phyloP scores from a whole-genome alignment of 352 stramenopile species.

The Globisporangium acanthophoron region DNA sequence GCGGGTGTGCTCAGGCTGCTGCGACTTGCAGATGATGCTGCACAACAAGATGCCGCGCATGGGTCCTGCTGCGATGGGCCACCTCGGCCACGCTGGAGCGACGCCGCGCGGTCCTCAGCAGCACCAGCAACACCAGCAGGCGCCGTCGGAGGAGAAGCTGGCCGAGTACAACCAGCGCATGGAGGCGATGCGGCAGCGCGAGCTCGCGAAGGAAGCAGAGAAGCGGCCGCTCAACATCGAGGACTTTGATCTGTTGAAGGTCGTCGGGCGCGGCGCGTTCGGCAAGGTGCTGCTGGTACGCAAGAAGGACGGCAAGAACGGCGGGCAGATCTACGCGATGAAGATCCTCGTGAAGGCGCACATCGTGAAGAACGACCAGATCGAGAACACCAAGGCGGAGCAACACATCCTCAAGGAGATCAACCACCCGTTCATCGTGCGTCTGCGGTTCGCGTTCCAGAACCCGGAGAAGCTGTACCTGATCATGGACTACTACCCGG shows the following conservation, averaged over 20 bases:
- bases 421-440: slow-evolving; percentile 85
- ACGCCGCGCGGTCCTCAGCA: slow-evolving; percentile 5
- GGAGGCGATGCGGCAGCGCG: slow-evolving; percentile 75
- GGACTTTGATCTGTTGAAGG: slow-evolving; percentile 95
- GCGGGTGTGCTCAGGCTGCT: slow-evolving; percentile 79
- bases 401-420: slow-evolving; percentile 90
- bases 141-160: slow-evolving; percentile 53
- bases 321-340: slow-evolving; percentile 90
- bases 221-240: slow-evolving; percentile 76
- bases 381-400: slow-evolving; percentile 90
- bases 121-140: slow-evolving; percentile 2
- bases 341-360: slow-evolving; percentile 93
- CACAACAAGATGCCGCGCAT: slow-evolving; percentile 81
- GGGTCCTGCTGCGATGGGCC: slow-evolving; percentile 13
- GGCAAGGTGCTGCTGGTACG: slow-evolving; percentile 94
- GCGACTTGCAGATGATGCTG: slow-evolving; percentile 85
- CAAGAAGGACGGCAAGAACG: slow-evolving; percentile 88
- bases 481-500: slow-evolving; percentile 94
- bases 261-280: slow-evolving; percentile 93
- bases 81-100: slow-evolving; percentile 9
- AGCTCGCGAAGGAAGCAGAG: slow-evolving; percentile 66
- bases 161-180: slow-evolving; percentile 60
- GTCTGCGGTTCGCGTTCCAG: slow-evolving; percentile 83
- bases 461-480: slow-evolving; percentile 94
- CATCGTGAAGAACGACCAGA: slow-evolving; percentile 92